Percentiles rank a stretch among this genome's conserved stretches.
Conservation (phyloP, 2,329 filamentous ascomycete species). For the Blastomyces emzantsi region DNA sequence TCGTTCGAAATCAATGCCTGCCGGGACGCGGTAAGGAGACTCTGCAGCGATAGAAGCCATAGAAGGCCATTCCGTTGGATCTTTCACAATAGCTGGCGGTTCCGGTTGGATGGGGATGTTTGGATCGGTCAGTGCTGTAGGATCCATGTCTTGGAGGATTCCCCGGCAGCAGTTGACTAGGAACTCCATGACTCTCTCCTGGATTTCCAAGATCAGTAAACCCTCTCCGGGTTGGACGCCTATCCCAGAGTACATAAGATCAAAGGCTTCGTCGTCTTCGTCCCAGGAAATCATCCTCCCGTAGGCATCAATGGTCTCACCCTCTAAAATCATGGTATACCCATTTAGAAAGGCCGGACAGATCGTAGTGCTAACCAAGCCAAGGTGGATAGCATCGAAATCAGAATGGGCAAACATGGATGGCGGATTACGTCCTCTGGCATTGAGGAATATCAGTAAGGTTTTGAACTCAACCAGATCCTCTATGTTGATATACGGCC, state of each 20-base stretch:
- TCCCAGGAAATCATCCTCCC: slow-evolving; percentile 31
- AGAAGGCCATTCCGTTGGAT: slow-evolving; percentile 28
- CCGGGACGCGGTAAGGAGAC: slow-evolving; percentile 46
- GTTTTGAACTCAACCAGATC: slow-evolving; percentile 40
- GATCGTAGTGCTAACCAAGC: slow-evolving; percentile 18
- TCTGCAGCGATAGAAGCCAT: slow-evolving; percentile 39
- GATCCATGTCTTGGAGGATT: slow-evolving; percentile 47
- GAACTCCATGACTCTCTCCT: slow-evolving; percentile 41
- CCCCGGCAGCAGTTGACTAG: slow-evolving; percentile 39
- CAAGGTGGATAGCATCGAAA: slow-evolving; percentile 26
- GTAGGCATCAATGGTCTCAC: slow-evolving; percentile 25
- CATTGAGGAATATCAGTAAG: slow-evolving; percentile 44
- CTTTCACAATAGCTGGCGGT: slow-evolving; percentile 26
- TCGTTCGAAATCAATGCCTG: slow-evolving; percentile 38
- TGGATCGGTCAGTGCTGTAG: slow-evolving; percentile 22
- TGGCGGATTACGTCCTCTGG: slow-evolving; percentile 42
- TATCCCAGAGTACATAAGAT: slow-evolving; percentile 28
- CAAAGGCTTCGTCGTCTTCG: slow-evolving; percentile 30
- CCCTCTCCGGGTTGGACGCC: slow-evolving; percentile 40
- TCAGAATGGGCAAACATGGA: slow-evolving; percentile 42
- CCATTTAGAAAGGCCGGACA: slow-evolving; percentile 21
- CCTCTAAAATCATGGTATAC: slow-evolving; percentile 29
- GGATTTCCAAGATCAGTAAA: slow-evolving; percentile 43
- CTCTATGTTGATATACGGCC: slow-evolving; percentile 44
- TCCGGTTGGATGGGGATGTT: slow-evolving; percentile 32